Base-by-base conservation (phyloP, 768 basidiomycete genomes). In the Agaricus bisporus region DNA sequence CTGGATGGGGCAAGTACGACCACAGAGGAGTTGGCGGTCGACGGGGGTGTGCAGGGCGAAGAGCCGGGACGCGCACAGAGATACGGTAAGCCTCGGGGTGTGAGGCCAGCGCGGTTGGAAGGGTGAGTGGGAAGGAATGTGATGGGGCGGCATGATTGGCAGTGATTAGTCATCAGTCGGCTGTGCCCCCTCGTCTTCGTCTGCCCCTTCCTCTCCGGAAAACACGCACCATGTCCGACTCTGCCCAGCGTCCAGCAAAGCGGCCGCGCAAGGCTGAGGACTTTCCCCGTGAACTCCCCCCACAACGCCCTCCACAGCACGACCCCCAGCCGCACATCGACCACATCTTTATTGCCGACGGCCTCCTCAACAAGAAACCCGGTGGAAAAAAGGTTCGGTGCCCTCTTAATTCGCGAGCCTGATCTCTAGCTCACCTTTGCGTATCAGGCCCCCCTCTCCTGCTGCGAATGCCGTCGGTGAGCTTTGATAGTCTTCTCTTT, bases 381-480 rank as follows among this genome's bases (percentile, higher is more conserved):
- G 71, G 71, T 11, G 73, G 71, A 35, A 78, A 78, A 68, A 78
- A 77, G 71, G 76, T 79, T 42, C 45, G 9, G 20, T 14, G 41
- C 51, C 41, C 43, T 49, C 47, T 48, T 37, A 51, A 8, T 26
- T 39, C 38, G 38, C 17, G 29, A 18, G 25, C 41, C 41, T 35
- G 11, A 47, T 17, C 41, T 38, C 43, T 50, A 48, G 38, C 57
- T 58, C 8, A 37, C 51, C 45, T 28, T 42, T 49, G 5, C 26
- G 45, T 37, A 47, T 18, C 45, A 79, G 76, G 68, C 78, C 35
- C 79, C 81, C 22, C 67, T 83, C 18, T 83, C 81, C 0, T 84
- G 82, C 56, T 81, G 81, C 58, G 82, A 83, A 67, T 84, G 82
- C 63, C 69, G 82, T 59, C 73, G 82, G 80, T 76, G 58, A 61